Conservation (phyloP, 2,329 filamentous ascomycete species). For the Fusarium sp. region DNA sequence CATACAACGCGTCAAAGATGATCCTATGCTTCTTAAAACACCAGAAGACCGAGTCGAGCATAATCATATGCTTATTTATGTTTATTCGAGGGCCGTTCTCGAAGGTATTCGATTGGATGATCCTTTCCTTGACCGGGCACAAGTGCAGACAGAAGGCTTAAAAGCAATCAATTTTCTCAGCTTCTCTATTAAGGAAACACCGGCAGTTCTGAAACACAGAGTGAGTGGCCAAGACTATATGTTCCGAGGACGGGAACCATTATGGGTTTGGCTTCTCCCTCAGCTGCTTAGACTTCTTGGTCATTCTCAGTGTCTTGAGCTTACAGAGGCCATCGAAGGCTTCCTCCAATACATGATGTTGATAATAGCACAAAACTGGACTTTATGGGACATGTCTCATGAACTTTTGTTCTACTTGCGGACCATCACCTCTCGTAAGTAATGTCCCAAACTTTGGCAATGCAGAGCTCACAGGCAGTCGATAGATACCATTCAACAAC, state of each 20-base stretch:
- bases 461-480: conserved; percentile 1
- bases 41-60: conserved; percentile 77
- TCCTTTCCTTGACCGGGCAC: conserved; percentile 71
- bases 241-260: conserved; percentile 69
- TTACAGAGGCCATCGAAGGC: conserved; percentile 65
- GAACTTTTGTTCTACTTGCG: conserved; percentile 64
- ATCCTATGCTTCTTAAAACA: conserved; percentile 68
- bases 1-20: conserved; percentile 67
- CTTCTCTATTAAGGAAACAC: conserved; percentile 80
- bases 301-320: conserved; percentile 60
- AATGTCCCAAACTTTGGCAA: neutral
- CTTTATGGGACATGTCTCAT: conserved; percentile 63
- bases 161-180: conserved; percentile 84
- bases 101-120: conserved; percentile 77
- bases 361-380: conserved; percentile 58
- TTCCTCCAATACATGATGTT: conserved; percentile 66
- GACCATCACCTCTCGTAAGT: conserved; percentile 62
- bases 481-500: conserved; percentile 52
- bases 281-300: conserved; percentile 70
- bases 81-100: conserved; percentile 83
- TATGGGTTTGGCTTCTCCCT: conserved; percentile 75
- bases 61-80: conserved; percentile 87
- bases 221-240: conserved; percentile 59
- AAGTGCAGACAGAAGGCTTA: conserved; percentile 70
- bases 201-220: conserved; percentile 70